These are phyloP conservation scores for Fusarium albosuccineum DNA, from an alignment of 2,329 filamentous ascomycete genomes.

Conservation along the genomic window DNA sequence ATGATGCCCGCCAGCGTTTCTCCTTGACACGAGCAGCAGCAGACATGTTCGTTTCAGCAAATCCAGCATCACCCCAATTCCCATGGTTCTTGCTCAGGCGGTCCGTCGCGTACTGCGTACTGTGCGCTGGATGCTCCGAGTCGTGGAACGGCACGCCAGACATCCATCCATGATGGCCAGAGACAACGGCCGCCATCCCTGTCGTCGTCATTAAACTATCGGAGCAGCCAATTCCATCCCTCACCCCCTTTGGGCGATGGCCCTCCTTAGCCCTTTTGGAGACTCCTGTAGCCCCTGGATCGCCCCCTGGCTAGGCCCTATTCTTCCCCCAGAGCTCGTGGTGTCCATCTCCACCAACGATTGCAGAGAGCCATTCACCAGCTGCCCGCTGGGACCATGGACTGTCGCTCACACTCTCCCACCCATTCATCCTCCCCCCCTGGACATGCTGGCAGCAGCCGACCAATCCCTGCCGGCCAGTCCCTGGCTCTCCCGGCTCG, in stretches of 20 bases:
- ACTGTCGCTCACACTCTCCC: constrained; percentile 24
- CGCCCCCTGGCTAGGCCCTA: constrained; percentile 23
- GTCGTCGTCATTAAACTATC: constrained; percentile 53
- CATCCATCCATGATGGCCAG: constrained; percentile 1
- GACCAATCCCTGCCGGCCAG: constrained; percentile 21
- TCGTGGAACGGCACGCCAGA: constrained; percentile 12
- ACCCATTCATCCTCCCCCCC: constrained; percentile 6
- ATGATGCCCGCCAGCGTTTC: too few species aligned
- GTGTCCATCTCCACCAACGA: constrained; percentile 11
- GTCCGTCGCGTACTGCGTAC: constrained; percentile 15
- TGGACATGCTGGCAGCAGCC: constrained; percentile 19
- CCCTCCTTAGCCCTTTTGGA: constrained; percentile 34
- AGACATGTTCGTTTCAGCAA: too few species aligned
- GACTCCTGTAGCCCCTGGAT: constrained; percentile 25
- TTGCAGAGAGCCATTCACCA: constrained; percentile 12
- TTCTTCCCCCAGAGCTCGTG: constrained; percentile 22
- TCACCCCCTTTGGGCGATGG: constrained; percentile 48
- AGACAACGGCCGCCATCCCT: constrained; percentile 35
- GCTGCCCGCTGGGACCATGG: constrained; percentile 10
- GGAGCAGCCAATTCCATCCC: constrained; percentile 50
- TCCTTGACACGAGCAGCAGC: too few species aligned
- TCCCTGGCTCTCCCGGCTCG: constrained; percentile 30
- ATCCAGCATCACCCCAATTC: constrained; percentile 7
- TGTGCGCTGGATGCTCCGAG: not conserved
- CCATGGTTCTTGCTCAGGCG: constrained; percentile 1